phyloP scores from a whole-genome alignment of 2,329 filamentous ascomycete genomes.

The Fusarium brevicatenulatum region DNA sequence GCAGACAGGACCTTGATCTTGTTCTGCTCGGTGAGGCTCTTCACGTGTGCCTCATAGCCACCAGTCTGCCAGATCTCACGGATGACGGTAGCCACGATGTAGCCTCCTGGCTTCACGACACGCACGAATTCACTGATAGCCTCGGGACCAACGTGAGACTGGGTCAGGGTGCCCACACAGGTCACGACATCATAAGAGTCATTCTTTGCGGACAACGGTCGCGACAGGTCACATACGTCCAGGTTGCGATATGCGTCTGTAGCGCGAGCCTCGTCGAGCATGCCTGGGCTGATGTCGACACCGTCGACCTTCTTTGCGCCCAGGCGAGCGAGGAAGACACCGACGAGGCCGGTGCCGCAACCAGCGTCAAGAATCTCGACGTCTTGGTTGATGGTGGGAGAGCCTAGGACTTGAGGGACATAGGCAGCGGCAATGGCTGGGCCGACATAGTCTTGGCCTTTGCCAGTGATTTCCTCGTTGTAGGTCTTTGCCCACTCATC shows the following conservation, averaged over 20 bases:
- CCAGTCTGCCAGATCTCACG: conserved; percentile 59
- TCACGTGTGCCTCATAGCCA: conserved; percentile 59
- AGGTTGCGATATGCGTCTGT: conserved; percentile 60
- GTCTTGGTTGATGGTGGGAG: conserved; percentile 35
- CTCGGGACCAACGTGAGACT: conserved; percentile 63
- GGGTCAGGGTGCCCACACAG: conserved; percentile 66
- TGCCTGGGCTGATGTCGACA: conserved; percentile 62
- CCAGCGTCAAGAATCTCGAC: conserved; percentile 61
- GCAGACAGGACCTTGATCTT: conserved; percentile 45
- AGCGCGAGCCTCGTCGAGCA: conserved; percentile 62
- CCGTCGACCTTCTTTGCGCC: conserved; percentile 61
- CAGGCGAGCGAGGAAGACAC: conserved; percentile 55
- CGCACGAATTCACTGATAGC: conserved; percentile 62
- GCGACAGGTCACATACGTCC: conserved; percentile 57
- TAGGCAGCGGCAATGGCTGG: conserved; percentile 52
- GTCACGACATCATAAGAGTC: conserved; percentile 60
- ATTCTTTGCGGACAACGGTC: conserved; percentile 52
- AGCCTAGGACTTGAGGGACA: conserved; percentile 46
- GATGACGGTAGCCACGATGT: conserved; percentile 62
- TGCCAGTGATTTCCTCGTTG: conserved; percentile 48
- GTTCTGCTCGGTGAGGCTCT: conserved; percentile 39
- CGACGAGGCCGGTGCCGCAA: conserved; percentile 66
- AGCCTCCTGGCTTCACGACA: conserved; percentile 57
- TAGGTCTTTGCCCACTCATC: conserved; percentile 51
- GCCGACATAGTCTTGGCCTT: conserved; percentile 55